These are phyloP conservation scores for Aspergillus bridgeri DNA, from an alignment of 495 filamentous ascomycete genomes.

Conservation along the genomic window DNA sequence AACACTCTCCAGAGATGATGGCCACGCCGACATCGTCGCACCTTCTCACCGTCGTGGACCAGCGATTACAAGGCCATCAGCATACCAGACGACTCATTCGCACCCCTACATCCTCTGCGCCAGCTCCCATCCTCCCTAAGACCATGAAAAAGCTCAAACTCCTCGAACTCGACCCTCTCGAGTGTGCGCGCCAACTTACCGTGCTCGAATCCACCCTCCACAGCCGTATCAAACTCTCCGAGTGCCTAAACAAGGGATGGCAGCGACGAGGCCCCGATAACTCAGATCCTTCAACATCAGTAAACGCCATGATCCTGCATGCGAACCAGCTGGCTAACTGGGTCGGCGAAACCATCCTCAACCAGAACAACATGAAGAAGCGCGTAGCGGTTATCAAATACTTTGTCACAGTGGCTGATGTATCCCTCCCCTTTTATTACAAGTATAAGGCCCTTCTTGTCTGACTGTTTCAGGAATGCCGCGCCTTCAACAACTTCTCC, in stretches of 20 bases:
- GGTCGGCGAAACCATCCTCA: constrained; percentile 92
- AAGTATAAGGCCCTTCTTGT: too few relatives aligned
- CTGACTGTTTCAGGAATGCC: constrained; percentile 66
- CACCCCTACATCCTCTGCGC: constrained; percentile 66
- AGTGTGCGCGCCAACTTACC: constrained; percentile 88
- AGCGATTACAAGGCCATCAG: constrained; percentile 75
- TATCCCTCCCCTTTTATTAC: constrained; percentile 28
- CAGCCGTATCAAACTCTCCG: constrained; percentile 76
- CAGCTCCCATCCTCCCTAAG: constrained; percentile 83
- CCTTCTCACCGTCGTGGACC: constrained; percentile 72
- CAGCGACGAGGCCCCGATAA: constrained; percentile 73
- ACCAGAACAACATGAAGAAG: constrained; percentile 82
- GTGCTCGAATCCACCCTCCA: constrained; percentile 88
- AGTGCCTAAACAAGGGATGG: constrained; percentile 93
- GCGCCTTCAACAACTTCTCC: constrained; percentile 83
- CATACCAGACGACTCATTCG: constrained; percentile 68
- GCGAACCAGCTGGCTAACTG: constrained; percentile 95
- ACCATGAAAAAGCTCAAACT: constrained; percentile 97
- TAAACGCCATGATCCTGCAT: constrained; percentile 86
- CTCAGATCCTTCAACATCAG: constrained; percentile 78
- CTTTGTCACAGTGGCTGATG: constrained; percentile 85
- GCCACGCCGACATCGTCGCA: constrained; percentile 76
- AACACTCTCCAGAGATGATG: constrained; percentile 71
- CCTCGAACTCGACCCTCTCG: constrained; percentile 83
- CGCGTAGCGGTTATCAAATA: constrained; percentile 92